Percentiles rank a stretch among this genome's conserved stretches.
Conservation (phyloP, 129 eudicot species). For the Flaveria linearis region DNA sequence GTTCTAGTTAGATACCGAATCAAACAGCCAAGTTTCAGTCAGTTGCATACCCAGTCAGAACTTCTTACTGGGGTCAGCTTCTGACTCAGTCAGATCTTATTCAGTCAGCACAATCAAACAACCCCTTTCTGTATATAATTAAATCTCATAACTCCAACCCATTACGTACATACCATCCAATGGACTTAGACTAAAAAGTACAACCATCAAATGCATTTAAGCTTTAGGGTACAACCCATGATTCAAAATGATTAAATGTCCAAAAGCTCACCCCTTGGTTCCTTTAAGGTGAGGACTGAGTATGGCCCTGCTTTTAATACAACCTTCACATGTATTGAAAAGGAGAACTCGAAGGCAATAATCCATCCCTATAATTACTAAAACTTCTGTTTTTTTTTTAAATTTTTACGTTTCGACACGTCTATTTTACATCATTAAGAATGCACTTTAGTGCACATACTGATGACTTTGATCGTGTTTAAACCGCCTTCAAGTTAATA, state of each 20-base stretch:
- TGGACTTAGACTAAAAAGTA: not conserved
- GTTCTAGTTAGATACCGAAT: too few species aligned
- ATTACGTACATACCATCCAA: too few species aligned
- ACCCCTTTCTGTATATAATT: too few species aligned
- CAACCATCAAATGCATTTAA: conserved; percentile 28
- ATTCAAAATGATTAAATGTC: conserved; percentile 17
- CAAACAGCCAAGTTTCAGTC: too few species aligned
- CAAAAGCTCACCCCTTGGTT: conserved; percentile 20
- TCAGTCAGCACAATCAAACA: too few species aligned
- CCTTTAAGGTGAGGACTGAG: conserved; percentile 30
- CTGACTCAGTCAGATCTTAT: too few species aligned
- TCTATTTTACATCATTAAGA: not conserved
- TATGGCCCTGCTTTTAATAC: conserved; percentile 33
- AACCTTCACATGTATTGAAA: conserved; percentile 21
- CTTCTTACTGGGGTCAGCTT: too few species aligned
- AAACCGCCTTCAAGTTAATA: too few species aligned
- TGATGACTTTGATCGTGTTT: too few species aligned
- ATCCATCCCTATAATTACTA: not conserved
- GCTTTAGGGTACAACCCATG: conserved; percentile 14
- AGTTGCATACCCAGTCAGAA: too few species aligned
- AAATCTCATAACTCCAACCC: too few species aligned
- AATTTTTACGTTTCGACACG: not conserved
- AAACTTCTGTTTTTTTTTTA: not conserved
- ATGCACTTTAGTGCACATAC: too few species aligned
- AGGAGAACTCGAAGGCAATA: not conserved